These are phyloP conservation scores for Aureobasidium uvarum DNA, from an alignment of 2,329 filamentous ascomycete species.

Conservation along the genomic window DNA sequence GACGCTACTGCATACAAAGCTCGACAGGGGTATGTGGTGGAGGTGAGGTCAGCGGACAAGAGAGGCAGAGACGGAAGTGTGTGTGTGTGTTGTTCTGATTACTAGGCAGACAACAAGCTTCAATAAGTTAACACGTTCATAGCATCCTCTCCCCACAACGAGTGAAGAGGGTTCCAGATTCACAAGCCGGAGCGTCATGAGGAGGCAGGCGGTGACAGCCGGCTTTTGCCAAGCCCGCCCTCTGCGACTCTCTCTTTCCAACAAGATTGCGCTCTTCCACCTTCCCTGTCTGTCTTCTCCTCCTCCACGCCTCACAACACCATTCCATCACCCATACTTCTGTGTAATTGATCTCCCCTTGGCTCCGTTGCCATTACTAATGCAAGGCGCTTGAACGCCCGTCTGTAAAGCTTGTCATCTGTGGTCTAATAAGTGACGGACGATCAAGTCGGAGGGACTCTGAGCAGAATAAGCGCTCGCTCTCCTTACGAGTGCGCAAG, in stretches of 20 bases:
- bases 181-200: conserved; percentile 11
- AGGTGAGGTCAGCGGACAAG: too few species aligned
- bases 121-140: conserved; percentile 25
- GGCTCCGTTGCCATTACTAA: conserved; percentile 20
- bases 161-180: neutral
- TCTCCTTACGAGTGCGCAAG: conserved; percentile 27
- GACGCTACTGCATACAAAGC: conserved; percentile 18
- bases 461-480: conserved; percentile 26
- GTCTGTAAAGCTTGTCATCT: conserved; percentile 26
- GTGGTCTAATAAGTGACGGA: conserved; percentile 25
- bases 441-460: conserved; percentile 23
- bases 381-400: conserved; percentile 22
- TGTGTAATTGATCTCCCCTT: conserved; percentile 20
- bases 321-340: conserved; percentile 9
- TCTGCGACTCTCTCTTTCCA: conserved; percentile 14
- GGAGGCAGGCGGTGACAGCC: neutral
- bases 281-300: conserved; percentile 7
- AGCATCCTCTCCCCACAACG: neutral
- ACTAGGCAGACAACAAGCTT: conserved; percentile 13
- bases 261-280: conserved; percentile 16
- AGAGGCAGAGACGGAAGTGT: neutral
- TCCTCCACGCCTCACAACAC: conserved; percentile 19
- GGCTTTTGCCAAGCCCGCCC: conserved; percentile 2
- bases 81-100: neutral
- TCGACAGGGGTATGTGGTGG: neutral